Conservation (phyloP, 1,284 basidiomycete species). For the Pseudozyma pruni region DNA sequence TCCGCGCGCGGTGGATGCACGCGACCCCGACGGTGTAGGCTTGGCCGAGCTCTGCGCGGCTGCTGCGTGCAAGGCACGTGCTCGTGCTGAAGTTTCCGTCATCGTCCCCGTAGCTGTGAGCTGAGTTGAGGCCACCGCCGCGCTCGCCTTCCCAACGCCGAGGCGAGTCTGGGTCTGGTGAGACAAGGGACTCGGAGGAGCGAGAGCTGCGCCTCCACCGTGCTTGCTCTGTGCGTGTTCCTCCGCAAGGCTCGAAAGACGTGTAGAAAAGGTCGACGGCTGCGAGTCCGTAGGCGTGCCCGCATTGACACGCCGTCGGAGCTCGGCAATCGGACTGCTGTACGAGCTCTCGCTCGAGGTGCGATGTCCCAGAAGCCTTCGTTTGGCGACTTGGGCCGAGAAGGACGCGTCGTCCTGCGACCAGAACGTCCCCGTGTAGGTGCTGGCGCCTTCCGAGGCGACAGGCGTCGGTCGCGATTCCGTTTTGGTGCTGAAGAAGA, state of each 20-base stretch:
- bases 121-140: conserved; percentile 45
- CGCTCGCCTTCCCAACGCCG: conserved; percentile 48
- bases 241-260: conserved; percentile 35
- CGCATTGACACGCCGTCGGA: conserved; percentile 44
- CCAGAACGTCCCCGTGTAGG: conserved; percentile 40
- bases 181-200: conserved; percentile 22
- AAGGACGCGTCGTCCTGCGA: conserved; percentile 56
- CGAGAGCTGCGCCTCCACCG: too few relatives aligned
- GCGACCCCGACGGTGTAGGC: conserved; percentile 46
- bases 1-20: conserved; percentile 33
- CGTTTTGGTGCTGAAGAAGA: conserved; percentile 78
- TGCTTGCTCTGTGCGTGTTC: conserved; percentile 23
- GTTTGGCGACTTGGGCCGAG: conserved; percentile 47
- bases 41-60: conserved; percentile 23
- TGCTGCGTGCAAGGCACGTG: conserved; percentile 30
- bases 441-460: conserved; percentile 28
- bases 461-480: conserved; percentile 12
- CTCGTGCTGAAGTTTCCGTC: conserved; percentile 44
- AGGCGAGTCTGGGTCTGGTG: conserved; percentile 41
- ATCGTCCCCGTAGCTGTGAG: conserved; percentile 53
- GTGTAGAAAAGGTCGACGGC: conserved; percentile 30
- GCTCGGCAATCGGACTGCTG: conserved; percentile 48
- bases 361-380: conserved; percentile 49
- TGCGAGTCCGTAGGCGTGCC: conserved; percentile 17
- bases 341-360: conserved; percentile 43